Base-by-base conservation (phyloP, 164 flowering plant genomes). In the Annona cherimola region DNA sequence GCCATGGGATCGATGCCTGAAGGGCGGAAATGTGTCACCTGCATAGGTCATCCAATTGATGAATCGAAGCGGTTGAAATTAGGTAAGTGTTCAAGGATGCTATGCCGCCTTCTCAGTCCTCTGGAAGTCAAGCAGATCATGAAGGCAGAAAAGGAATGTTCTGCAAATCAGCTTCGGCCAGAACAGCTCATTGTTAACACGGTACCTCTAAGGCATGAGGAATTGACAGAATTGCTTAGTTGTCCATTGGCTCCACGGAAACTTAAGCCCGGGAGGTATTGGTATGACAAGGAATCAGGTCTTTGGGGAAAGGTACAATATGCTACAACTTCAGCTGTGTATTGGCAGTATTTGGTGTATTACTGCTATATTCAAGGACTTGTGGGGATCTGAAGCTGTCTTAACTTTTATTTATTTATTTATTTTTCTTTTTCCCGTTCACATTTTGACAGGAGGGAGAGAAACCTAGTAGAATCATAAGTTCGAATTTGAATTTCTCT, bases 1-100 rank as follows among this genome's bases (percentile, higher is more conserved):
- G 97, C 96, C n/a, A 95, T 92, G 98, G 99, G 99, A 5, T 95
- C 99, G 4, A 95, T 95, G 99, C 99, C 99, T 7, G 98, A 95
- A 82, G 99, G 99, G 70, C 90, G 99, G 35, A 95, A 93, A 68
- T 95, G 99, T 77, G 97, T 95, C n/a, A 84, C 92, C 18, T 95
- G 99, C 83, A 91, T 95, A 68, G 86, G 93, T 65, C 75, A 83
- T 75, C 86, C 97, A 0, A 91, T 95, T 66, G 93, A 93, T 73
- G 99, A 95, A 78, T 84, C 86, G 4, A 93, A 89, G 65, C 81
- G 99, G 63, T 77, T 75, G 26, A 84, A 79, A 75, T 75, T 95
- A 73, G 99, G 99, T 4, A 91, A 85, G 67, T 74, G 86, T 75
- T 91, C 97, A 6, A 82, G 96, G 81, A 77, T 95, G 18, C 80